Base-by-base conservation (phyloP, 768 basidiomycete genomes). In the Tulasnella calospora region DNA sequence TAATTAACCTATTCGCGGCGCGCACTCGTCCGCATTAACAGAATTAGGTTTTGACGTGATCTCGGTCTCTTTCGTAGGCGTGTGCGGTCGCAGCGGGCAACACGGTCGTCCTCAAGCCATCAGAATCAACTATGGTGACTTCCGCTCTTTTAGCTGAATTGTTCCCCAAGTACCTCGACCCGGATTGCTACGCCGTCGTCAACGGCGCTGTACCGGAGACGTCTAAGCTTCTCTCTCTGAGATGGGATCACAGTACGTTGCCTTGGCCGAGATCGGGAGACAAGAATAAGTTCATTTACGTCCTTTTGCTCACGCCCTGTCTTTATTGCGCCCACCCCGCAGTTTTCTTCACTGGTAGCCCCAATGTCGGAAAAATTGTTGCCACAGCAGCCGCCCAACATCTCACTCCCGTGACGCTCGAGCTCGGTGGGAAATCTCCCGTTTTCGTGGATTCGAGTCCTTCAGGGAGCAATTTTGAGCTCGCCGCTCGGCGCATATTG, bases 21-120 rank as follows among this genome's bases (percentile, higher is more conserved):
- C 21, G 41, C 21, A 71, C 35, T 7, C 9, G 71, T 13, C 71
- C 71, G 36, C 36, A 9, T 27, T 41, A 15, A 13, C 36, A 27
- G 36, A 40, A 41, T 35, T 21, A 72, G 13, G 36, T 36, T 72
- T 40, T 72, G n/a, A 71, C 38, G 27, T 71, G 38, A 72, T 46
- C 5, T 61, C 15, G 44, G 30, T n/a, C 13, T 35, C 5, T 73
- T 73, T 33, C 33, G 47, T 35, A 67, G 61, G 61, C 33, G 13
- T 67, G 61, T 9, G 94, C 94, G 0, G 88, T 96, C 51, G 91
- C 94, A 0, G 92, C 94, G 3, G 95, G 95, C 9, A 91, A 90
- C 81, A 86, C 92, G 0, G 89, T 89, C 7, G 84, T 92, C 6
- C 71, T 95, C 72, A 96, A 96, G 83, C 93, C 93, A 0, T 92